A percentile compares a stretch with the other conserved stretches of the same genome.
Evolutionary conservation across 805 yeast genomes (phyloP).

Genomic region (Geotrichum ghanense): DNA sequence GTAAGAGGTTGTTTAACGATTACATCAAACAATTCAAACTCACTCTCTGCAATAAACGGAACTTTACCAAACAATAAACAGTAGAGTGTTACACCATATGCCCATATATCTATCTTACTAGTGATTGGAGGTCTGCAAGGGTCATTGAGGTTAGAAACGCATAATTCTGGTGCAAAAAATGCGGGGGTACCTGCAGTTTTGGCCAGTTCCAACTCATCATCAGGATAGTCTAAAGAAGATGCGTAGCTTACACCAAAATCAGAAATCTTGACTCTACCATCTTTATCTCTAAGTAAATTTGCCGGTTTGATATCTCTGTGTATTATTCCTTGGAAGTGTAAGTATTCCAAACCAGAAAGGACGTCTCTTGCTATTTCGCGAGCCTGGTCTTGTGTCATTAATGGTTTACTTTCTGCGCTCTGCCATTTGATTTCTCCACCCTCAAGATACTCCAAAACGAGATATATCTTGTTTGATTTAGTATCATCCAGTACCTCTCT

Average conservation of each 20-base stretch:
- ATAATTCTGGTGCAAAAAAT: constrained; percentile 86
- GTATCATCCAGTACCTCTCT: constrained; percentile 78
- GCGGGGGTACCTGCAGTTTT: constrained; percentile 97
- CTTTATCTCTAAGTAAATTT: constrained; percentile 57
- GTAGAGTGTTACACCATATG: constrained; percentile 79
- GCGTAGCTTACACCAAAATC: constrained; percentile 93
- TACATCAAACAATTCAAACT: constrained; percentile 69
- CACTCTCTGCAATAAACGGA: constrained; percentile 77
- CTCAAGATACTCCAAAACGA: constrained; percentile 77
- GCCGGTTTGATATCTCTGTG: constrained; percentile 96
- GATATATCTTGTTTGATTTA: constrained; percentile 66
- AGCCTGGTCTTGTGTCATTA: constrained; percentile 7
- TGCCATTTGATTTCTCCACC: constrained; percentile 86
- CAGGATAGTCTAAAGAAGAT: constrained; percentile 22
- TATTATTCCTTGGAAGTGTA: constrained; percentile 81
- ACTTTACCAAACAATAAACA: constrained; percentile 78
- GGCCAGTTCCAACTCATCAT: constrained; percentile 66
- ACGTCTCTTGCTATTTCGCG: constrained; percentile 68
- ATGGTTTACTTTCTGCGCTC: neutral
- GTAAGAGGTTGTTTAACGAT: constrained; percentile 49
- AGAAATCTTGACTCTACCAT: constrained; percentile 70
- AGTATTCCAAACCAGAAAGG: constrained; percentile 75
- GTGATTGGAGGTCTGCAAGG: constrained; percentile 36
- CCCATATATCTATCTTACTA: constrained; percentile 87
- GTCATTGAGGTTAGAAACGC: constrained; percentile 37